Evolutionary conservation across 2,329 filamentous ascomycete species (phyloP), one percentile per base, ranked within the genome.

Genomic region (Aspergillus sp.): DNA sequence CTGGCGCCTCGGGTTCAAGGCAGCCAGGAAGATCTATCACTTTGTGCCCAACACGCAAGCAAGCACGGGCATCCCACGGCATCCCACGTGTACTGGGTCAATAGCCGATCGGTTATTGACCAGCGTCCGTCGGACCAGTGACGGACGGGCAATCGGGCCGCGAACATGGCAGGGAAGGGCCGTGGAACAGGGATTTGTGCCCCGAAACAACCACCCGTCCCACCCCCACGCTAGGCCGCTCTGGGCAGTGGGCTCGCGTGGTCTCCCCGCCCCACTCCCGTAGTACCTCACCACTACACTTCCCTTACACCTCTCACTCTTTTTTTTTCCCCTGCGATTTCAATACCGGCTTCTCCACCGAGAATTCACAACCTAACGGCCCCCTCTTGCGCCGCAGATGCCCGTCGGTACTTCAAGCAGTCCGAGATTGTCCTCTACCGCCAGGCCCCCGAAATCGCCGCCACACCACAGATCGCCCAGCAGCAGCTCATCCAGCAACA

Each of bases 371-470:
- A 62, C 55, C 53, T 52, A 30, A 50, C 38, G 22, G 22, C 11
- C 52, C 50, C 19, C 26, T 49, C 24, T 55, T 54, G 49, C 51
- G 53, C 45, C 50, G 48, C 43, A 92, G 94, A 99, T 73, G 94
- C 94, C 46, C 86, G 94, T 65, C 85, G 94, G 65, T 99, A 99
- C 77, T 99, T 99, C 78, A 99, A 99, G 75, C 94, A 99, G 74
- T 96, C 91, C 48, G 94, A 99, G 76, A 99, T 99, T 69, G 92
- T 96, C 53, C 85, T 99, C 48, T 97, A 89, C 78, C 86, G 94
- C 60, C 94, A 97, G 67, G 73, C 76, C 22, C 76, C 76, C 45
- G 76, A 78, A 55, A 70, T 74, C 51, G 69, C 70, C 20, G 61
- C 66, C n/a, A 74, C 70, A 7, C 69, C 71, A 13, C 67, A 71